Percentiles rank a stretch among this genome's conserved stretches.
Evolutionary conservation across 1,139 yeast species (phyloP).

Genomic region (Sugiyamaella pinicola): DNA sequence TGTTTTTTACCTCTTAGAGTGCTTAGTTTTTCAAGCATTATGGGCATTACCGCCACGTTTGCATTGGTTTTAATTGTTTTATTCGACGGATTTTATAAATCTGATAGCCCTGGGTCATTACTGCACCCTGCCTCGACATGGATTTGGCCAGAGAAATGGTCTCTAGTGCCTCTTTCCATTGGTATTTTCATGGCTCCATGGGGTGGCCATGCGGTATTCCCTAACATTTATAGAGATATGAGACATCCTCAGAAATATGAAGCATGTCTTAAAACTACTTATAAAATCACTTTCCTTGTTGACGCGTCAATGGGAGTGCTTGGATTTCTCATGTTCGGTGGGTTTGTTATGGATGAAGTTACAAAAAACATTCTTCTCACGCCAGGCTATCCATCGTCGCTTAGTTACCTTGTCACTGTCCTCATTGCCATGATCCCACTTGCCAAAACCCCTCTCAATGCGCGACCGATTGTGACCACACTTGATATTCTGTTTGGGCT

Average conservation of each 20-base stretch:
- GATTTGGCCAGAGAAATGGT: constrained; percentile 54
- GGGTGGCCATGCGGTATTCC: constrained; percentile 90
- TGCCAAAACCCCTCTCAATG: constrained; percentile 84
- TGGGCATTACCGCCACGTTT: constrained; percentile 74
- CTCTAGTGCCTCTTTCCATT: constrained; percentile 58
- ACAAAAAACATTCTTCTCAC: constrained; percentile 74
- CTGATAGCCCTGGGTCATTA: constrained; percentile 66
- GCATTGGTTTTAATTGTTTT: constrained; percentile 61
- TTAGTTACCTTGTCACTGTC: constrained; percentile 64
- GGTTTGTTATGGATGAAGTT: constrained; percentile 70
- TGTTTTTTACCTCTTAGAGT: constrained; percentile 71
- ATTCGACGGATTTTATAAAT: constrained; percentile 62
- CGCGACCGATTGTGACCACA: constrained; percentile 82
- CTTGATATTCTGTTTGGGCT: constrained; percentile 51
- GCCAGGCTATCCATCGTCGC: constrained; percentile 70
- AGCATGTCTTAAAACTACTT: constrained; percentile 56
- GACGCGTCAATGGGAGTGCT: constrained; percentile 76
- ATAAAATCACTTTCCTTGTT: constrained; percentile 66
- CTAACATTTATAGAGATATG: constrained; percentile 80
- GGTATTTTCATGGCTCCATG: constrained; percentile 85
- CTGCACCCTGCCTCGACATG: constrained; percentile 51
- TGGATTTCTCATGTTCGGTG: constrained; percentile 89
- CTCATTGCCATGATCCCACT: constrained; percentile 81
- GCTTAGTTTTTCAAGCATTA: constrained; percentile 68
- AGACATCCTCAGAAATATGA: constrained; percentile 64